phyloP scores from a whole-genome alignment of 768 basidiomycete species.

The Strobilomyces echinocephalus region DNA sequence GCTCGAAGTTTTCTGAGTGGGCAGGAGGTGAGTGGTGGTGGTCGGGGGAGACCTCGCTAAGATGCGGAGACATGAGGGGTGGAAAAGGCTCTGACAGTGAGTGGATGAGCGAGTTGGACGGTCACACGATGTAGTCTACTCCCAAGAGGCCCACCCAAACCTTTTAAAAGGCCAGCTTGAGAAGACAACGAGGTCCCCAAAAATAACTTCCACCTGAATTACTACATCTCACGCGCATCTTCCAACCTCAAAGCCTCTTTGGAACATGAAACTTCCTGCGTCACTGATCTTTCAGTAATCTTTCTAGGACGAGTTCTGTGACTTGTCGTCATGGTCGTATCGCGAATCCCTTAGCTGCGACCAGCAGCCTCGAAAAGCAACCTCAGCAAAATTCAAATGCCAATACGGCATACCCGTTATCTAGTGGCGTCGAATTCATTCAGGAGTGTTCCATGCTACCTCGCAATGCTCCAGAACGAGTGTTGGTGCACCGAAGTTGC shows the following conservation, averaged over 20 bases:
- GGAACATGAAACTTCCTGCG: conserved; percentile 19
- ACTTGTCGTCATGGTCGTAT: conserved; percentile 22
- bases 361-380: conserved; percentile 4
- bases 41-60: conserved; percentile 21
- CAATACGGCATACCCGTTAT: conserved; percentile 18
- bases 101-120: conserved; percentile 14
- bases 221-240: conserved; percentile 21
- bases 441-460: conserved; percentile 18
- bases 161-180: conserved; percentile 21
- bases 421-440: conserved; percentile 25
- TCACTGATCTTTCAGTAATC: conserved; percentile 15
- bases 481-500: conserved; percentile 10
- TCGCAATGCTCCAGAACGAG: conserved; percentile 5
- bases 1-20: conserved; percentile 15
- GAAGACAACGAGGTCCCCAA: conserved; percentile 28
- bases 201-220: conserved; percentile 12
- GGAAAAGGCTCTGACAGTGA: conserved; percentile 7
- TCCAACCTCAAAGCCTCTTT: conserved; percentile 2
- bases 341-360: conserved; percentile 7
- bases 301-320: conserved; percentile 19
- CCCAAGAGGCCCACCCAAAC: conserved; percentile 2
- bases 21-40: conserved; percentile 9
- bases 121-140: conserved; percentile 22
- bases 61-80: conserved; percentile 22
- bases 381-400: conserved; percentile 19